These are phyloP conservation scores for Ilex paraguariensis DNA, from an alignment of 305 asterid species.

Conservation along the genomic window DNA sequence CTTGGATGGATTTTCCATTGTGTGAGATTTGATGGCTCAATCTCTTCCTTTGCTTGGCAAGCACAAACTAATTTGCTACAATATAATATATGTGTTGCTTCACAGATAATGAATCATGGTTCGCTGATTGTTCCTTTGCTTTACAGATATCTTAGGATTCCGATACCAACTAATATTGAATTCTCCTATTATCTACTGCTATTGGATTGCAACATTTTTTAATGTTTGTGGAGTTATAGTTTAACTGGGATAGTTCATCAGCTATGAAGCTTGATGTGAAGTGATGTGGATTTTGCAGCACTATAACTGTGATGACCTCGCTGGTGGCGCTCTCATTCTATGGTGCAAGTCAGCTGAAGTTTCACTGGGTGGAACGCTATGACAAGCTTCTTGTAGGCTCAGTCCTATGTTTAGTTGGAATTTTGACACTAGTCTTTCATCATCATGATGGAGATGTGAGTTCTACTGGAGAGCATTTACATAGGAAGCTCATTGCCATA, in stretches of 20 bases:
- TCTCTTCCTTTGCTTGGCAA: no score
- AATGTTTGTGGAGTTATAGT: neutral
- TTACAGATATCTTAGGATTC: no score
- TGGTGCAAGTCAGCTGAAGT: conserved; percentile 96
- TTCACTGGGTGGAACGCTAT: conserved; percentile 92
- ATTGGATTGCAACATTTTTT: neutral
- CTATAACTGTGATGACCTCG: conserved; percentile 89
- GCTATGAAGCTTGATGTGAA: conserved; percentile 4
- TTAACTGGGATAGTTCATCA: neutral
- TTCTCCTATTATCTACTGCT: neutral
- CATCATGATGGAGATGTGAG: conserved; percentile 46
- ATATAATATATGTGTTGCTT: no score
- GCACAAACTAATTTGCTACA: no score
- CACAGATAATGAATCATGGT: no score
- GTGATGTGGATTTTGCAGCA: conserved; percentile 46
- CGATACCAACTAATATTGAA: no score
- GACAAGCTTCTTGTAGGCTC: conserved; percentile 97
- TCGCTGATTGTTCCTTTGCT: no score
- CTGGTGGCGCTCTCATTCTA: conserved; percentile 96
- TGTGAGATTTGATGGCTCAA: no score
- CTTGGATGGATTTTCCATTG: no score
- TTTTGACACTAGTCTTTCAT: conserved; percentile 83
- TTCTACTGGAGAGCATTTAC: conserved; percentile 44
- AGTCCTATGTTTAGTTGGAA: conserved; percentile 80
- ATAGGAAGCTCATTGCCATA: conserved; percentile 57